Conservation (phyloP, 306 rosid genomes). For the Quercus aquifolioides region DNA sequence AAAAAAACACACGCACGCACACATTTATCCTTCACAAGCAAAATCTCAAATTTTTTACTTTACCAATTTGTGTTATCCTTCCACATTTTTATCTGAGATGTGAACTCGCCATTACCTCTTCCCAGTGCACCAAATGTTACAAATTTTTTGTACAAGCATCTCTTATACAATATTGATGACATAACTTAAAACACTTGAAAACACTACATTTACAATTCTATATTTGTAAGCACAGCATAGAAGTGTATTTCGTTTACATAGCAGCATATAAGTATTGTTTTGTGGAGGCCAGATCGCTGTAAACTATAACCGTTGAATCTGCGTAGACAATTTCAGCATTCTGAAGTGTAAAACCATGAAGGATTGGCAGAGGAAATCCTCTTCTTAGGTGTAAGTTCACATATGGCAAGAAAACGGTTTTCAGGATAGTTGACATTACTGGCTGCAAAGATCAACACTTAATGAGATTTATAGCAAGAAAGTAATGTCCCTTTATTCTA, state of each 20-base stretch:
- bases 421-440: constrained; percentile 41
- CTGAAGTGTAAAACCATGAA: constrained; percentile 46
- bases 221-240: neutral
- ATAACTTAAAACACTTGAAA: neutral
- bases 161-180: neutral
- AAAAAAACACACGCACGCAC: no score
- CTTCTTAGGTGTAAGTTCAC: constrained; percentile 41
- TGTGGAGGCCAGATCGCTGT: constrained; percentile 41
- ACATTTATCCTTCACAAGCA: no score
- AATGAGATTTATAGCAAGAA: neutral
- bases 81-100: no score
- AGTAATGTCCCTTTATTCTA: neutral
- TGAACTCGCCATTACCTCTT: neutral
- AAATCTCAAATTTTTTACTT: no score
- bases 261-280: constrained; percentile 16
- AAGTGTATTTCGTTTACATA: neutral
- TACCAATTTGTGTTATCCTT: no score
- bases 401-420: constrained; percentile 46
- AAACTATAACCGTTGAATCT: constrained; percentile 51
- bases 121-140: neutral
- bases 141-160: neutral
- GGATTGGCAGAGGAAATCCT: constrained; percentile 62
- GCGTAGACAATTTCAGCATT: constrained; percentile 46
- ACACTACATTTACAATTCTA: neutral
- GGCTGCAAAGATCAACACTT: constrained; percentile 47